phyloP scores from a whole-genome alignment of 2,329 filamentous ascomycete species.

The Ophiocordyceps camponoti-leonardi region DNA sequence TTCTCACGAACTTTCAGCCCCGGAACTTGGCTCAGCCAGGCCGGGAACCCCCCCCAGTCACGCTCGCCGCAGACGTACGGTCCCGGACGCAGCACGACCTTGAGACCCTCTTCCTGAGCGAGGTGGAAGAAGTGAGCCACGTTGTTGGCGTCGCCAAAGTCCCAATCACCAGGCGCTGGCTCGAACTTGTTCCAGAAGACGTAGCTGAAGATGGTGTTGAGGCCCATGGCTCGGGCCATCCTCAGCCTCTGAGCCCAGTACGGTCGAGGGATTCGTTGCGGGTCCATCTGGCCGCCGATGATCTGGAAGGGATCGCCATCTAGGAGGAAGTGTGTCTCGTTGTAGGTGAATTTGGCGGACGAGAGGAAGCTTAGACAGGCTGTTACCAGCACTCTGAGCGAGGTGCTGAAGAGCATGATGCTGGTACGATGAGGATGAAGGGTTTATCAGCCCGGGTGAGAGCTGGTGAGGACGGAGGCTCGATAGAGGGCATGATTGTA shows the following conservation, averaged over 20 bases:
- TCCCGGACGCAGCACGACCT: conserved; percentile 25
- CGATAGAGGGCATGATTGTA: too few relatives aligned
- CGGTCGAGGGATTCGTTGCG: conserved; percentile 26
- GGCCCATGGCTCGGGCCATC: conserved; percentile 72
- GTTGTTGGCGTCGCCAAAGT: conserved; percentile 20
- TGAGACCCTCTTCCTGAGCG: conserved; percentile 24
- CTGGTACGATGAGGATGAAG: neutral
- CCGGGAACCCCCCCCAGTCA: conserved; percentile 31
- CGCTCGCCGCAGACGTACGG: conserved; percentile 31
- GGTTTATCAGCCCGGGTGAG: too few relatives aligned
- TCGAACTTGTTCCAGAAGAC: conserved; percentile 33
- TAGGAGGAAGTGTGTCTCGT: conserved; percentile 1
- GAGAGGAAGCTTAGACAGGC: neutral
- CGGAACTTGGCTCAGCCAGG: conserved; percentile 22
- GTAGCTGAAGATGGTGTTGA: conserved; percentile 44
- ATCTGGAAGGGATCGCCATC: conserved; percentile 10
- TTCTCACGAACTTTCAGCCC: conserved; percentile 22
- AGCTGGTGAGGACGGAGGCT: too few relatives aligned
- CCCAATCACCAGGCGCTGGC: conserved; percentile 20
- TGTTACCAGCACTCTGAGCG: neutral
- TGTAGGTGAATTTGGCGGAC: neutral
- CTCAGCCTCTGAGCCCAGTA: conserved; percentile 41
- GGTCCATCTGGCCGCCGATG: conserved; percentile 32
- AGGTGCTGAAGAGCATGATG: neutral
- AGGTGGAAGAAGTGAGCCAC: conserved; percentile 25